Conservation (phyloP, 805 yeast genomes). For the Metschnikowia continentalis region DNA sequence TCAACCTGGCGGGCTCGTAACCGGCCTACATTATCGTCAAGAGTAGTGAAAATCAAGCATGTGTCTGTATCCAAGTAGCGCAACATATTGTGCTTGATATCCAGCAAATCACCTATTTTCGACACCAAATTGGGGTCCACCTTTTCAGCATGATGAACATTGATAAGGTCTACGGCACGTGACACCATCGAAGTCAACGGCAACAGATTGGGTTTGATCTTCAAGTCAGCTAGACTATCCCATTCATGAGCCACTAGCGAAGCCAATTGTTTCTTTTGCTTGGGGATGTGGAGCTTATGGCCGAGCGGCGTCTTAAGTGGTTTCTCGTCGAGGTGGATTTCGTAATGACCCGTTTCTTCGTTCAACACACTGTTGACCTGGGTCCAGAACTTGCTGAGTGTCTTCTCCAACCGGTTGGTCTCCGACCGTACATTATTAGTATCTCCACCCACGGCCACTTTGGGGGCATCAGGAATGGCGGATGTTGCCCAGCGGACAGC, state of each 20-base stretch:
- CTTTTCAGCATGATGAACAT: conserved; percentile 31
- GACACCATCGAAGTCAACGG: conserved; percentile 88
- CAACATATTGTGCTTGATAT: conserved; percentile 56
- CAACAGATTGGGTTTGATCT: conserved; percentile 69
- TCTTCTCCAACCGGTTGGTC: conserved; percentile 65
- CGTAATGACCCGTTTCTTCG: conserved; percentile 31
- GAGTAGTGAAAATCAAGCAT: conserved; percentile 78
- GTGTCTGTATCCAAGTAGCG: conserved; percentile 94
- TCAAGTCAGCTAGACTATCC: conserved; percentile 63
- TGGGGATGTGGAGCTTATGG: conserved; percentile 60
- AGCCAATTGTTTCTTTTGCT: conserved; percentile 58
- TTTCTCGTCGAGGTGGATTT: conserved; percentile 66
- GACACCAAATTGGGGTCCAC: conserved; percentile 43
- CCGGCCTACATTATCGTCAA: conserved; percentile 74
- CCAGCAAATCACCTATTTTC: conserved; percentile 59
- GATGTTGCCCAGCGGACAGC: conserved; percentile 4
- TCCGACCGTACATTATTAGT: conserved; percentile 49
- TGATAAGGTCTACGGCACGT: conserved; percentile 71
- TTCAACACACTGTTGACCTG: conserved; percentile 47
- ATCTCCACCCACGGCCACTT: conserved; percentile 37
- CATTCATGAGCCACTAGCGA: conserved; percentile 82
- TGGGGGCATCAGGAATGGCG: neutral
- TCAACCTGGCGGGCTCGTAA: conserved; percentile 78
- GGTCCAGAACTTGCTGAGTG: conserved; percentile 78
- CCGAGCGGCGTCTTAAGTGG: conserved; percentile 86